Percentiles rank a stretch among this genome's conserved stretches.
These are phyloP conservation scores for Penicillium psychrofluorescens DNA, from an alignment of 495 filamentous ascomycete species.

Conservation along the genomic window DNA sequence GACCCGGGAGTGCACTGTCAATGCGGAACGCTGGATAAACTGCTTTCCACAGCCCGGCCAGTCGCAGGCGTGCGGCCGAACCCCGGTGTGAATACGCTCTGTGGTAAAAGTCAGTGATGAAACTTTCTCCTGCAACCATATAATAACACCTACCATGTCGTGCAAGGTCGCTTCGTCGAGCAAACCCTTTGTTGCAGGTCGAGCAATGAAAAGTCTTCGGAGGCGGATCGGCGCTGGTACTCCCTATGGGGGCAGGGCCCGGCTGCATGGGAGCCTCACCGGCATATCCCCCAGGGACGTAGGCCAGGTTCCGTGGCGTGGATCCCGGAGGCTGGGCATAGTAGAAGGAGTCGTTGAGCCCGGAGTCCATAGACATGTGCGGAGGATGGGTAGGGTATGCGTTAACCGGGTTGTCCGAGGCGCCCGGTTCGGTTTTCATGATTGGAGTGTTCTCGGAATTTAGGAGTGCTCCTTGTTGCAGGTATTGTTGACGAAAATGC, in stretches of 20 bases:
- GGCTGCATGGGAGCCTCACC: slow-evolving; percentile 27
- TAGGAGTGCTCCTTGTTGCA: slow-evolving; percentile 38
- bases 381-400: slow-evolving; percentile 48
- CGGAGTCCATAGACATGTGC: slow-evolving; percentile 36
- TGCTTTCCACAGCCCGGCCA: slow-evolving; percentile 85
- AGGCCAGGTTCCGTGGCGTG: slow-evolving; percentile 47
- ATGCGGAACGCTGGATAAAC: slow-evolving; percentile 95
- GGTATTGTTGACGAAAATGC: slow-evolving; percentile 47
- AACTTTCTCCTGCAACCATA: background rate
- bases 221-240: slow-evolving; percentile 42
- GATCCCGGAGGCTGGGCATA: slow-evolving; percentile 32
- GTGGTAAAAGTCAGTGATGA: slow-evolving; percentile 17
- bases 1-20: slow-evolving; percentile 91
- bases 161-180: slow-evolving; percentile 87
- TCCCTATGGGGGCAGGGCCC: slow-evolving; percentile 28
- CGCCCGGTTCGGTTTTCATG: slow-evolving; percentile 59
- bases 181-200: slow-evolving; percentile 87
- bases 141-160: slow-evolving; percentile 68
- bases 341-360: slow-evolving; percentile 19
- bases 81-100: slow-evolving; percentile 95
- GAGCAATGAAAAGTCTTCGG: slow-evolving; percentile 87
- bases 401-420: slow-evolving; percentile 56
- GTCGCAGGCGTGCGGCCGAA: slow-evolving; percentile 89
- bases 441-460: slow-evolving; percentile 39
- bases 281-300: slow-evolving; percentile 34